Evolutionary conservation across 768 basidiomycete species (phyloP), one percentile per base, ranked within the genome.

Genomic region (Tricholoma saponaceum): DNA sequence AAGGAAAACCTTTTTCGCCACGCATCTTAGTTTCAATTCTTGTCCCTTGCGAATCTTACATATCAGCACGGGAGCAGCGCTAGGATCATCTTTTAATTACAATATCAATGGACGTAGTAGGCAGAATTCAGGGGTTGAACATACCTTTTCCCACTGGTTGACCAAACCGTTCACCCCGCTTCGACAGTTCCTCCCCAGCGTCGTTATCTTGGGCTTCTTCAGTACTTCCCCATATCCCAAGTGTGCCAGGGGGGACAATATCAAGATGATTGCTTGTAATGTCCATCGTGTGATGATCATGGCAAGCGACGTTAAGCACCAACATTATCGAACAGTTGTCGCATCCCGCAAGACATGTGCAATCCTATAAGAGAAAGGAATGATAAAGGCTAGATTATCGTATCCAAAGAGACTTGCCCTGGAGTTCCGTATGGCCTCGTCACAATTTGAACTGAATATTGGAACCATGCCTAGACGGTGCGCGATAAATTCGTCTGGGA

Each of bases 401-500:
- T 43, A 6, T 23, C 23, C 12, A 2, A 35, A 55, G 26, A 62
- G 46, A 74, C 83, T 55, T 63, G 87, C 90, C 68, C 89, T 79
- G 52, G 85, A 87, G 64, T 88, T 88, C 59, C 87, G 81, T 70
- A 98, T 90, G 20, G 84, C 91, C 66, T 93, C 91, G 60, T 94
- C 92, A 63, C 93, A 95, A 62, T 90, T 91, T 37, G 85, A 78
- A 71, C 92, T 95, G 52, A 88, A 78, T 22, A 99, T 78, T 7
- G 97, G 97, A 26, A 99, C 80, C 84, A 97, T 89, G 22, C 97
- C 97, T 28, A 99, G 79, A 52, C 97, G 85, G 72, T 99, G 97
- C 0, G 95, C 92, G 59, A 99, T 89, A 75, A 95, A 97, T 75
- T 99, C 97, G 73, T 99, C 97, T 2, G 95, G 92, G 20, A 99